Percentiles rank a stretch among this genome's conserved stretches.
phyloP scores from a whole-genome alignment of 2,329 filamentous ascomycete species.

The Pseudohalonectria lignicola region DNA sequence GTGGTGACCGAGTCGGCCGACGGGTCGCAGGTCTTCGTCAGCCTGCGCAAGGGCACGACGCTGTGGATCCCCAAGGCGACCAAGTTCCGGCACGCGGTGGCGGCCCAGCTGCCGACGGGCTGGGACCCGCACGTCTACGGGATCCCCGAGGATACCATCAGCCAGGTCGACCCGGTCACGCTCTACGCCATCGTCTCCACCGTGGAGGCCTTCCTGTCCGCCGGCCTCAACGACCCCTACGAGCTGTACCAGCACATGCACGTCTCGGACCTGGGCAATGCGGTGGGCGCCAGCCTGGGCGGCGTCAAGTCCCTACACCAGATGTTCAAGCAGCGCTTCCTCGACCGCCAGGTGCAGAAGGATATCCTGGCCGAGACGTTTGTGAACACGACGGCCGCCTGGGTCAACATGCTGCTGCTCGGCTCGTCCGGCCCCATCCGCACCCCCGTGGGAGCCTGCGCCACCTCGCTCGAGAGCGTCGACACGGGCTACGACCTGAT shows the following conservation, averaged over 20 bases:
- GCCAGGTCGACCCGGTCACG: constrained; percentile 20
- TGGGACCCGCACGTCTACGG: constrained; percentile 22
- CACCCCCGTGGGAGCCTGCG: constrained; percentile 24
- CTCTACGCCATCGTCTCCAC: constrained; percentile 19
- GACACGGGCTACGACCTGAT: constrained; percentile 22
- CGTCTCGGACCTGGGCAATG: constrained; percentile 21
- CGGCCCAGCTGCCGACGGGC: constrained; percentile 21
- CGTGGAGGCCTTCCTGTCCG: constrained; percentile 19
- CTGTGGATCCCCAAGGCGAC: constrained; percentile 20
- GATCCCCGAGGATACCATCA: constrained; percentile 21
- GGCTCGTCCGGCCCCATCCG: constrained; percentile 19
- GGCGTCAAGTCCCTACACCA: constrained; percentile 13
- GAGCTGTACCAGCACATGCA: constrained; percentile 23
- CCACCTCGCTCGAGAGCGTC: constrained; percentile 23
- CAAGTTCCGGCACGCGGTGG: constrained; percentile 15
- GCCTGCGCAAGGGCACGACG: constrained; percentile 17
- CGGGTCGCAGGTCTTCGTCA: constrained; percentile 11
- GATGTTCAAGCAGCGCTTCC: constrained; percentile 18
- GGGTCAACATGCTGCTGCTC: constrained; percentile 31
- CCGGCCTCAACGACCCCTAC: constrained; percentile 18
- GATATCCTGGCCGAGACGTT: constrained; percentile 24
- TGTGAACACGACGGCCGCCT: constrained; percentile 21
- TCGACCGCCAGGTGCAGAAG: constrained; percentile 16
- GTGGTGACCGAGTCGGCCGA: constrained; percentile 10
- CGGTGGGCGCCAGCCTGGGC: constrained; percentile 20